These are phyloP conservation scores for Cyberlindnera mississippiensis DNA, from an alignment of 805 yeast genomes.

Conservation along the genomic window DNA sequence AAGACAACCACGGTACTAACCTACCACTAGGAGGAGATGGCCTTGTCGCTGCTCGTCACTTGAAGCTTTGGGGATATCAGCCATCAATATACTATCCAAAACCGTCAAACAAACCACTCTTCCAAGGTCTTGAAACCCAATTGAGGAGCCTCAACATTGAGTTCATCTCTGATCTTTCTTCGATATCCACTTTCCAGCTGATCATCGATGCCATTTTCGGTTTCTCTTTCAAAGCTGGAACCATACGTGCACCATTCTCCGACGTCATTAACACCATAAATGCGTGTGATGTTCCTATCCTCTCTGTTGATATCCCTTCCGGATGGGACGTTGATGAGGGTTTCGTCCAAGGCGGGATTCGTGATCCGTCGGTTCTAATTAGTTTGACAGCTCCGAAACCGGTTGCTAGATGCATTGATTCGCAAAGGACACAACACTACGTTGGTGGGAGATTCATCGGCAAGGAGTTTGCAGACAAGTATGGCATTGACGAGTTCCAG, in stretches of 20 bases:
- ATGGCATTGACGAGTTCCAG: constrained; percentile 62
- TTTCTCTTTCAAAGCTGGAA: constrained; percentile 81
- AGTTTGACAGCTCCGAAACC: constrained; percentile 95
- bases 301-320: constrained; percentile 88
- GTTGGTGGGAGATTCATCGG: constrained; percentile 90
- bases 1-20: background rate
- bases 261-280: constrained; percentile 40
- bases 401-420: constrained; percentile 49
- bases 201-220: constrained; percentile 88
- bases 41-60: constrained; percentile 89
- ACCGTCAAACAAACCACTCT: constrained; percentile 52
- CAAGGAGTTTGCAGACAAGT: constrained; percentile 60
- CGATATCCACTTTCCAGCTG: constrained; percentile 28
- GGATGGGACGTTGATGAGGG: constrained; percentile 97
- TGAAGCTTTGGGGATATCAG: constrained; percentile 70
- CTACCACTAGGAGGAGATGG: constrained; percentile 72
- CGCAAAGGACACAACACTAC: constrained; percentile 47
- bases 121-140: constrained; percentile 60
- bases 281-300: constrained; percentile 46
- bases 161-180: constrained; percentile 42
- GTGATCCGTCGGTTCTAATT: constrained; percentile 65
- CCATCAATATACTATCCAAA: constrained; percentile 84
- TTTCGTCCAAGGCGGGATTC: constrained; percentile 42
- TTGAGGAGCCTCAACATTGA: constrained; percentile 59
- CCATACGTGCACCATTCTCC: constrained; percentile 75